Evolutionary conservation across 2,329 filamentous ascomycete species (phyloP).

Genomic region (Sclerotinia borealis): DNA sequence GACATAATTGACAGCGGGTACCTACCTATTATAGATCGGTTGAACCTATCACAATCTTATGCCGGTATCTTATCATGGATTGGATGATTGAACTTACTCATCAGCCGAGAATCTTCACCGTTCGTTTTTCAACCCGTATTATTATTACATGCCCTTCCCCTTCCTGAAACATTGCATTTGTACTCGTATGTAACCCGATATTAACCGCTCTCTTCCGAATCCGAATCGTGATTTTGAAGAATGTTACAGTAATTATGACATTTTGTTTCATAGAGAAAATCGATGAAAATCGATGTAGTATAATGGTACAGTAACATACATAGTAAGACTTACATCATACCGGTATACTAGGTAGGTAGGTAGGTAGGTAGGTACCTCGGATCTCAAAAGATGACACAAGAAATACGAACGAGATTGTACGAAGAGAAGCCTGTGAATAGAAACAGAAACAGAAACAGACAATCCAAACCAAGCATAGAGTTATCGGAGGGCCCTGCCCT

Average conservation of each 20-base stretch:
- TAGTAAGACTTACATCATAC: no score
- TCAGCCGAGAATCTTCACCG: background rate
- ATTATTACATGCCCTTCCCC: no score
- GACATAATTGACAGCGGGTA: background rate
- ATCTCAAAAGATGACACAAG: background rate
- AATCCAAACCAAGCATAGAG: background rate
- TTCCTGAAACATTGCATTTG: background rate
- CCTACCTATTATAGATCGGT: background rate
- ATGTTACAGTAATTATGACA: background rate
- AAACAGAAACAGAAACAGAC: no score
- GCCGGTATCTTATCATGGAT: background rate
- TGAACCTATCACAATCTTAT: no score
- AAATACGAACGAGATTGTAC: constrained; percentile 3
- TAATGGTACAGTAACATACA: no score
- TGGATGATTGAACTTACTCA: no score
- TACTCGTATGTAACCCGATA: background rate
- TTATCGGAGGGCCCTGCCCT: background rate
- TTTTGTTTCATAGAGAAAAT: no score
- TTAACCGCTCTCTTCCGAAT: background rate
- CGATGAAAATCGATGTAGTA: no score
- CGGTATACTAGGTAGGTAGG: no score
- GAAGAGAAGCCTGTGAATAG: background rate
- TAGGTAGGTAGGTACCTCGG: background rate
- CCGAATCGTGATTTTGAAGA: no score
- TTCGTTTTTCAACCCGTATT: no score